Percentiles rank a stretch among this genome's conserved stretches.
Evolutionary conservation across 331 rosid species (phyloP).

Genomic region (Quercus tomentella): DNA sequence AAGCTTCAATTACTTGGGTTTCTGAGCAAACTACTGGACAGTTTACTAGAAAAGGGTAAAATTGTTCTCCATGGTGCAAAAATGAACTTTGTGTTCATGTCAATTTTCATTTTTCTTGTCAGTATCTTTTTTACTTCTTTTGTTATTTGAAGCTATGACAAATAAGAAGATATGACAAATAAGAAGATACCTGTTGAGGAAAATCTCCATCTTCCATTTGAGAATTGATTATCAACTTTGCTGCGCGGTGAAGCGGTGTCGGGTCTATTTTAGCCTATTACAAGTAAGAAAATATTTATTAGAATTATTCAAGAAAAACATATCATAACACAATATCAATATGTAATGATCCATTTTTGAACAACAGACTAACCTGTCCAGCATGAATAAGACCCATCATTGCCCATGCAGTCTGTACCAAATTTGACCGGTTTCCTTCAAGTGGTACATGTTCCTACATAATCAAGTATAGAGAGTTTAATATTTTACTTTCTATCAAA

Average conservation of each 20-base stretch:
- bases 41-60: too few species aligned
- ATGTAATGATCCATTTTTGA: background rate
- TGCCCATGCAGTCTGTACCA: constrained; percentile 68
- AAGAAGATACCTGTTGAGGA: constrained; percentile 44
- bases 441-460: constrained; percentile 57
- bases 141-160: background rate
- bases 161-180: background rate
- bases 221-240: constrained; percentile 51
- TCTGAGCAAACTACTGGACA: too few species aligned
- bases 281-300: background rate
- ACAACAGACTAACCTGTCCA: constrained; percentile 42
- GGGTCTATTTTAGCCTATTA: constrained; percentile 59
- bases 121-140: background rate
- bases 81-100: too few species aligned
- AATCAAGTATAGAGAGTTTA: too few species aligned
- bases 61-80: background rate
- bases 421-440: constrained; percentile 59
- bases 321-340: too few species aligned
- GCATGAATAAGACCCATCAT: constrained; percentile 72
- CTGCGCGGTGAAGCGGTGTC: constrained; percentile 66
- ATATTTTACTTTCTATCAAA: too few species aligned
- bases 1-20: too few species aligned
- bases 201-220: constrained; percentile 50
- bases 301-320: too few species aligned
- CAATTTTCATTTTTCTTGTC: background rate